These are phyloP conservation scores for Salisapilia sapeloensis DNA, from an alignment of 352 stramenopile genomes.

Conservation along the genomic window DNA sequence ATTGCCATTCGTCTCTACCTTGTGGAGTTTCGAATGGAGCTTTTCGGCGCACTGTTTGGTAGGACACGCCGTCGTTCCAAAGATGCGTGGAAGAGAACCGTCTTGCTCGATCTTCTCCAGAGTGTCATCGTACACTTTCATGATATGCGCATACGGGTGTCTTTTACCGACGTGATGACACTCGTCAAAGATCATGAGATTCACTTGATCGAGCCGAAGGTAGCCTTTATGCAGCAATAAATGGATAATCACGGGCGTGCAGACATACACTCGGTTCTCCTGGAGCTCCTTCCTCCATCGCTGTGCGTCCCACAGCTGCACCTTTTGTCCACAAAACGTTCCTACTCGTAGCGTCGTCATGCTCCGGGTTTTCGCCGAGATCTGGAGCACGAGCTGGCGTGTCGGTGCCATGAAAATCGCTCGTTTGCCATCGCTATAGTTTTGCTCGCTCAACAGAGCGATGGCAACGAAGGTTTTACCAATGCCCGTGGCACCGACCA, in stretches of 20 bases:
- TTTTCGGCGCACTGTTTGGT: slow-evolving; percentile 57
- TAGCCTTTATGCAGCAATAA: slow-evolving; percentile 76
- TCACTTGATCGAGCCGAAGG: slow-evolving; percentile 54
- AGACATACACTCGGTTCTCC: slow-evolving; percentile 60
- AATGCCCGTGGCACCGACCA: slow-evolving; percentile 71
- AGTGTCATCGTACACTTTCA: slow-evolving; percentile 59
- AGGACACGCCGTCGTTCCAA: slow-evolving; percentile 65
- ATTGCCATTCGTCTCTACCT: slow-evolving; percentile 37
- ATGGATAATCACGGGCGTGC: slow-evolving; percentile 74
- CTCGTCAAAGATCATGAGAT: slow-evolving; percentile 82
- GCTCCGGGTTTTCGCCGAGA: slow-evolving; percentile 51
- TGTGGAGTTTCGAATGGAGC: slow-evolving; percentile 47
- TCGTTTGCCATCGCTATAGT: slow-evolving; percentile 41
- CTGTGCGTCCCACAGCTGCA: slow-evolving; percentile 41
- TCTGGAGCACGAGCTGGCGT: slow-evolving; percentile 65
- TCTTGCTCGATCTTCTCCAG: neutral
- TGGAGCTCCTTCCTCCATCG: slow-evolving; percentile 43
- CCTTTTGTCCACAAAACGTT: slow-evolving; percentile 23
- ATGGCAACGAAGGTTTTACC: slow-evolving; percentile 78
- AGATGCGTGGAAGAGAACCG: slow-evolving; percentile 41
- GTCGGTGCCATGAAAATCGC: slow-evolving; percentile 73
- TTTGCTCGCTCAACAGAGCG: slow-evolving; percentile 48
- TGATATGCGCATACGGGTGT: slow-evolving; percentile 79
- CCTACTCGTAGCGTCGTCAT: slow-evolving; percentile 36
- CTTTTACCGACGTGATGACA: slow-evolving; percentile 82